These are phyloP conservation scores for Cnidoscolus chayamansa DNA, from an alignment of 441 rosid species.

Conservation along the genomic window DNA sequence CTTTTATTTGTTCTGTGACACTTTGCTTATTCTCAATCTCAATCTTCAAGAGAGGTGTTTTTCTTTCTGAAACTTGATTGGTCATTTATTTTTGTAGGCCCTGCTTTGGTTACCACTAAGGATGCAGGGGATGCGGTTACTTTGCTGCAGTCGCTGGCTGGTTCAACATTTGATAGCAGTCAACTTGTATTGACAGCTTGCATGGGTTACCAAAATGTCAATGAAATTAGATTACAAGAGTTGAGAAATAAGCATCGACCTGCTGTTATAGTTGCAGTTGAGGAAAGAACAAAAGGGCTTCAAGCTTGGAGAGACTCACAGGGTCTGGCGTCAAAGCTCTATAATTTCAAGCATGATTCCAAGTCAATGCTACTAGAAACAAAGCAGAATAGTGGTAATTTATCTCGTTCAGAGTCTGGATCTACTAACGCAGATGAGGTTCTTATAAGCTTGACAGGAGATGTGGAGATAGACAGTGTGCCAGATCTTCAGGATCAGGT, in stretches of 20 bases:
- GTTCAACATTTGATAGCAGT: conserved; percentile 99
- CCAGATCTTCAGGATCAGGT: conserved; percentile 97
- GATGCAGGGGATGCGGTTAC: conserved; percentile 99
- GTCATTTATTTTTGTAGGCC: conserved; percentile 58
- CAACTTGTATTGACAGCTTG: conserved; percentile 98
- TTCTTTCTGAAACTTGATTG: conserved; percentile 33
- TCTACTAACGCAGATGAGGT: conserved; percentile 76
- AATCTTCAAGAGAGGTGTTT: not conserved
- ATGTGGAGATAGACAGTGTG: conserved; percentile 64
- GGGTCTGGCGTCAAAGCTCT: conserved; percentile 92
- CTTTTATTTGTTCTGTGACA: conserved; percentile 7
- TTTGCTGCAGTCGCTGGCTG: conserved; percentile 88
- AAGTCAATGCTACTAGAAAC: conserved; percentile 61
- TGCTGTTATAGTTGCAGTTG: conserved; percentile 69
- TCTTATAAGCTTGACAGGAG: conserved; percentile 64
- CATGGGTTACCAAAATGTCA: conserved; percentile 97
- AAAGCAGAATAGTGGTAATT: conserved; percentile 55
- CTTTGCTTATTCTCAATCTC: not conserved
- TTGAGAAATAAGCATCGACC: conserved; percentile 88
- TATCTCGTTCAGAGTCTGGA: conserved; percentile 70
- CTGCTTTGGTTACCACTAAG: conserved; percentile 93
- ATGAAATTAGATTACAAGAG: conserved; percentile 68
- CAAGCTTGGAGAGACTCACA: conserved; percentile 81
- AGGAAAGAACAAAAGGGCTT: conserved; percentile 95
- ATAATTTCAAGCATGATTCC: conserved; percentile 77